Evolutionary conservation across 1,284 basidiomycete genomes (phyloP), one percentile per base, ranked within the genome.

Genomic region (Pascua guehoae): DNA sequence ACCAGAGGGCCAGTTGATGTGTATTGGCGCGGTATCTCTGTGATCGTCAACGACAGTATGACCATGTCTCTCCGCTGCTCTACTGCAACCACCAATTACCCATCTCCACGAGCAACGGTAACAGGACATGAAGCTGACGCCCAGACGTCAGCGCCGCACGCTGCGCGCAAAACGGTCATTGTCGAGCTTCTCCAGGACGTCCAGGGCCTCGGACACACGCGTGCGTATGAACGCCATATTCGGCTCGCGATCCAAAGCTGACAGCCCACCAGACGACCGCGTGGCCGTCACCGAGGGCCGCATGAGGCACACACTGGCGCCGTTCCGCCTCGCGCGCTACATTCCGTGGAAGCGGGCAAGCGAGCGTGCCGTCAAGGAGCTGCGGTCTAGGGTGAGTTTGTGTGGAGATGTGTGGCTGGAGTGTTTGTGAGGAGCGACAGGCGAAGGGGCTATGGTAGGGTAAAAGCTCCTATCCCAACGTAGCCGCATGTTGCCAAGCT

Each of bases 201-300:
- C 36, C 61, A 63, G 12, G 62, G 65, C 37, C 56, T 74, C 15
- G 72, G 72, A 5, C 48, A 52, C 38, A 54, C 49, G 49, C 49
- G 60, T 62, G 49, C 41, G 60, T 61, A 45, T 40, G 7, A 18
- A 5, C 7, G 84, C 82, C n/a, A 42, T 8, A 24, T n/a, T n/a
- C n/a, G n/a, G n/a, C 16, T n/a, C 41, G 15, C 12, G 12, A 9
- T 14, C 16, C 16, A 81, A 83, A 55, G 81, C 82, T 38, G 84
- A 86, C 66, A 84, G 81, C 24, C 24, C 24, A 32, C 15, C 51
- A 73, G 72, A 56, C 53, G 73, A 75, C 57, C 58, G 67, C 40
- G 61, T 74, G 2, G 42, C 62, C 17, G 71, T 74, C 12, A 52
- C 64, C n/a, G 60, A 66, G 12, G 72, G 71, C 16, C 52, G 63